A percentile compares a stretch with the other conserved stretches of the same genome.
Evolutionary conservation across 192 early-diverging fungal genomes (phyloP).

Genomic region (Gamsiella multidivaricata): DNA sequence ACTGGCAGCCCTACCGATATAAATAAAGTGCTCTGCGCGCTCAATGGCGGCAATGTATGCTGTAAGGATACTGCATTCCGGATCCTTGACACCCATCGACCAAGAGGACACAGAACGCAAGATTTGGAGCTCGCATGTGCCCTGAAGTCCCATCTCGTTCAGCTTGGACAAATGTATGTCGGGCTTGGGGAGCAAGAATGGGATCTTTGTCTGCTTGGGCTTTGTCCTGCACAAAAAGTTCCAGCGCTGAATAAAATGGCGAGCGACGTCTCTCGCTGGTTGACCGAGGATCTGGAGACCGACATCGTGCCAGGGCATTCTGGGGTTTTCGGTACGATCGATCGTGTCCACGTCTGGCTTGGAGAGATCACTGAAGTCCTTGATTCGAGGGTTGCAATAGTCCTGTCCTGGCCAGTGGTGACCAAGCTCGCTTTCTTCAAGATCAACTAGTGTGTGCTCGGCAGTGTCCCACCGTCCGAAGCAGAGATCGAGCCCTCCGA

Average conservation of each 20-base stretch:
- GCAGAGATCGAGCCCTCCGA: conserved; percentile 88
- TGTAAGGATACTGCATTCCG: conserved; percentile 76
- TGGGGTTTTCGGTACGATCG: conserved; percentile 61
- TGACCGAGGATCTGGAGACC: conserved; percentile 79
- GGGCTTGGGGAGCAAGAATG: conserved; percentile 77
- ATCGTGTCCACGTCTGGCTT: conserved; percentile 62
- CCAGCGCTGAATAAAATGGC: conserved; percentile 90
- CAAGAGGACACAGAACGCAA: conserved; percentile 75
- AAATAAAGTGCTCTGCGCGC: conserved; percentile 81
- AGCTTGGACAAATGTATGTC: conserved; percentile 62
- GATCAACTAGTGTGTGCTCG: conserved; percentile 75
- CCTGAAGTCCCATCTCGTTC: conserved; percentile 63
- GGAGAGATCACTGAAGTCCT: conserved; percentile 74
- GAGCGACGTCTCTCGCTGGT: conserved; percentile 79
- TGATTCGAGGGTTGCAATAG: conserved; percentile 84
- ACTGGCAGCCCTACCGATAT: conserved; percentile 72
- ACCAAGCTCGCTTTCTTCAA: conserved; percentile 57
- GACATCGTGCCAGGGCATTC: conserved; percentile 93
- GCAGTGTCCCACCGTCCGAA: conserved; percentile 86
- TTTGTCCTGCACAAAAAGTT: conserved; percentile 78
- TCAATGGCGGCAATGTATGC: conserved; percentile 83
- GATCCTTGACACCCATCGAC: conserved; percentile 71
- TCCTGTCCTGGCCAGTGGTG: conserved; percentile 74
- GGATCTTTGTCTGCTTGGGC: conserved; percentile 65
- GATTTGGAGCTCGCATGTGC: conserved; percentile 71